These are phyloP conservation scores for Piper betle DNA, from an alignment of 164 flowering plant genomes.

Conservation along the genomic window DNA sequence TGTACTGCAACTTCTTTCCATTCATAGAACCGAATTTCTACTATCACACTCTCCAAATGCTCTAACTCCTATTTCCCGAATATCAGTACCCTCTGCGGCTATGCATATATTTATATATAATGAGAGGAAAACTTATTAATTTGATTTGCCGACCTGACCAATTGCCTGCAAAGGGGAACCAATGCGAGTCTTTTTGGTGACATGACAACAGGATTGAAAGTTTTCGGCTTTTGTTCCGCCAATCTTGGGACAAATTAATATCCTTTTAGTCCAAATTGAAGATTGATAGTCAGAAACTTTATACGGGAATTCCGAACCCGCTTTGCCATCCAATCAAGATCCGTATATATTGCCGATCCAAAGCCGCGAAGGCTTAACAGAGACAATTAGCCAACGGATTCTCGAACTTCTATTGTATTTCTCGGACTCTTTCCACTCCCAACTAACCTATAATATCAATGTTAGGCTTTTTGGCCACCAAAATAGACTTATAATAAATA, in stretches of 20 bases:
- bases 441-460: too few species aligned
- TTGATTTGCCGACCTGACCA: neutral
- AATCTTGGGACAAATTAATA: too few species aligned
- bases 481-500: too few species aligned
- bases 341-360: too few species aligned
- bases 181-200: neutral
- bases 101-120: neutral
- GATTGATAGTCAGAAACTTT: neutral
- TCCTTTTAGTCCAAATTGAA: too few species aligned
- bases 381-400: too few species aligned
- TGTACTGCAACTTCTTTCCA: constrained; percentile 63
- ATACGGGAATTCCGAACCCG: neutral
- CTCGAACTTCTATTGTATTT: too few species aligned
- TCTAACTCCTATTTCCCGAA: neutral
- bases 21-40: constrained; percentile 21
- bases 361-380: too few species aligned
- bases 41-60: neutral
- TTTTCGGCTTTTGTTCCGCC: too few species aligned
- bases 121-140: neutral
- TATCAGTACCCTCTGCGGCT: neutral
- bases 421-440: too few species aligned
- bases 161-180: neutral
- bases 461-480: too few species aligned
- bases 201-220: neutral
- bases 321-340: too few species aligned